These are phyloP conservation scores for Quillaja saponaria DNA, from an alignment of 306 rosid species.

Conservation along the genomic window DNA sequence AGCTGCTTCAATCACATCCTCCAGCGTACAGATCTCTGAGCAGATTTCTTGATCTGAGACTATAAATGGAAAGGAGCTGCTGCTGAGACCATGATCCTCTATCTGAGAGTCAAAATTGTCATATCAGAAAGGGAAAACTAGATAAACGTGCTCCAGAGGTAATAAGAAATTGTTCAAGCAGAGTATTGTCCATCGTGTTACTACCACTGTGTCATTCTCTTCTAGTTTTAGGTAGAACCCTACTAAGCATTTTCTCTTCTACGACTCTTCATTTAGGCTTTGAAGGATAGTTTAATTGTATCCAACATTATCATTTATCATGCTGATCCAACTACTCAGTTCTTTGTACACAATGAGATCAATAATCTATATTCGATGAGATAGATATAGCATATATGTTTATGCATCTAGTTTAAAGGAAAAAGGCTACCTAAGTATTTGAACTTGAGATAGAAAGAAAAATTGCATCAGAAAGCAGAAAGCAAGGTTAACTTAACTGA, in stretches of 20 bases:
- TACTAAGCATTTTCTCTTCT: not conserved
- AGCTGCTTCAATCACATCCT: slow-evolving; percentile 55
- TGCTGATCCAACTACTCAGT: not conserved
- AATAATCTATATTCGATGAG: slow-evolving; percentile 1
- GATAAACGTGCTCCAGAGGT: slow-evolving; percentile 16
- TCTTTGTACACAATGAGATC: not conserved
- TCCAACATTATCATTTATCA: not conserved
- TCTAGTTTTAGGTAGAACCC: not conserved
- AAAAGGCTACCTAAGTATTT: not conserved
- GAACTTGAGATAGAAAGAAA: not conserved
- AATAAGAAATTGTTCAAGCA: slow-evolving; percentile 3
- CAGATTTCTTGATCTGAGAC: slow-evolving; percentile 86
- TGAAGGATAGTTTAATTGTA: slow-evolving; percentile 12
- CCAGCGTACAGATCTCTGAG: slow-evolving; percentile 75
- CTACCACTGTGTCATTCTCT: slow-evolving; percentile 15
- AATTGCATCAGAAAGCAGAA: not conserved
- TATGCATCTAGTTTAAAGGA: not conserved
- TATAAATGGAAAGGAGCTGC: slow-evolving; percentile 85
- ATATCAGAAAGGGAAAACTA: slow-evolving; percentile 27
- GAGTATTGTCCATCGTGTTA: slow-evolving; percentile 16
- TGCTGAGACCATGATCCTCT: slow-evolving; percentile 82
- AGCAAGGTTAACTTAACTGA: not conserved
- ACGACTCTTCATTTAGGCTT: slow-evolving; percentile 1
- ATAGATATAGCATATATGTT: slow-evolving; percentile 3
- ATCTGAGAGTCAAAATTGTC: slow-evolving; percentile 49